Percentiles rank a stretch among this genome's conserved stretches.
These are phyloP conservation scores for Cavenderia fasciculata DNA, from an alignment of 78 protist species.

Conservation along the genomic window DNA sequence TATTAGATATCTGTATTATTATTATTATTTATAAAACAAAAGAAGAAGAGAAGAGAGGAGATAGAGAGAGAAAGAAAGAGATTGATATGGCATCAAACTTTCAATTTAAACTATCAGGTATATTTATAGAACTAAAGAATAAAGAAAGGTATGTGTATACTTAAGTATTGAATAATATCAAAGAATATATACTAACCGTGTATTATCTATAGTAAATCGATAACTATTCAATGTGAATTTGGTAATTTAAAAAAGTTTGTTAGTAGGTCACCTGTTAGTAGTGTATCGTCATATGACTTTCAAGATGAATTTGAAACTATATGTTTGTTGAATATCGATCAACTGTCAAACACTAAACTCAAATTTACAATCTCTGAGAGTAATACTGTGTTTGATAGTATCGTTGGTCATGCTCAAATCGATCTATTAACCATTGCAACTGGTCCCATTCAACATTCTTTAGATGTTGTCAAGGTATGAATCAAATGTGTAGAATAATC, in stretches of 20 bases:
- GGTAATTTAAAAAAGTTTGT: constrained; percentile 5
- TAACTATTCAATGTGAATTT: constrained; percentile 3
- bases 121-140: neutral
- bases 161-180: neutral
- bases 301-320: constrained; percentile 10
- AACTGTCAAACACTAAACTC: neutral
- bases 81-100: neutral
- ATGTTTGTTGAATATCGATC: neutral
- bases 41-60: too few species aligned
- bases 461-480: too few species aligned
- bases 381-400: neutral
- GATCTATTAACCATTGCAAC: neutral
- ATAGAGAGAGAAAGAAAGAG: too few species aligned
- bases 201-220: neutral
- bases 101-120: constrained; percentile 12
- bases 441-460: neutral
- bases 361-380: constrained; percentile 10
- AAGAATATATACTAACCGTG: neutral
- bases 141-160: neutral
- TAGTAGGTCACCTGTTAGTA: neutral
- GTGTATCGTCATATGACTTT: constrained; percentile 14
- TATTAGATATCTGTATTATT: too few species aligned
- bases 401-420: neutral
- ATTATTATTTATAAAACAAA: too few species aligned
- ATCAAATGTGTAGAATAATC: too few species aligned